phyloP scores from a whole-genome alignment of 768 basidiomycete genomes.

The Lactarius tabidus region DNA sequence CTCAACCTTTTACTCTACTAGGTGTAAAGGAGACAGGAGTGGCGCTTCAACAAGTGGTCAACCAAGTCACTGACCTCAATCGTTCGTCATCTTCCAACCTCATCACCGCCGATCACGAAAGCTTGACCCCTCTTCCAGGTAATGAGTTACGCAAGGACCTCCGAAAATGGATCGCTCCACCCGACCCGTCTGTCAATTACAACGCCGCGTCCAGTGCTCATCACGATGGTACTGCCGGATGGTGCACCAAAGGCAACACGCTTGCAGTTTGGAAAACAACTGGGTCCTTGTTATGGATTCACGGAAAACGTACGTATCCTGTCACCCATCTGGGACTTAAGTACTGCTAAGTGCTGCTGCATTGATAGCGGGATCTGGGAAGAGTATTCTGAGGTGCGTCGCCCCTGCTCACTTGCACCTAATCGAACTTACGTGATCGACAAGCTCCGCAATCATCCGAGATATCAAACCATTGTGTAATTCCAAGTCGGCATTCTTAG shows the following conservation, averaged over 20 bases:
- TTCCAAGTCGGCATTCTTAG: neutral
- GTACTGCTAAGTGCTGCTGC: neutral
- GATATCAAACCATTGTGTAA: neutral
- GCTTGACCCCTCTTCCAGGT: neutral
- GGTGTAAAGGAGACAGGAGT: neutral
- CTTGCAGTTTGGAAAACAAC: neutral
- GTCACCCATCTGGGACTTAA: neutral
- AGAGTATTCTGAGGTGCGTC: conserved; percentile 3
- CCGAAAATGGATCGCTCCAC: conserved; percentile 1
- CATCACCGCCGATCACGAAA: no score
- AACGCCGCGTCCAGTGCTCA: neutral
- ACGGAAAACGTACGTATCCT: neutral
- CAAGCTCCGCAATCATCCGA: conserved; percentile 4
- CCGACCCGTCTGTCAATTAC: conserved; percentile 2
- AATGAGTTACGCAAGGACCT: neutral
- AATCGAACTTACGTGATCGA: neutral
- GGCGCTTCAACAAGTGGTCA: neutral
- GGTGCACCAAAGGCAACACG: neutral
- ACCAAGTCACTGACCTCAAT: neutral
- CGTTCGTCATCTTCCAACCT: neutral
- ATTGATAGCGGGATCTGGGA: conserved; percentile 6
- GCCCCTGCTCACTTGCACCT: rapidly evolving
- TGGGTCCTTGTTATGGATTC: neutral
- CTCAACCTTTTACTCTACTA: no score
- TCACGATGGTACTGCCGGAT: neutral